These are phyloP conservation scores for Mortierella hygrophila DNA, from an alignment of 192 early-diverging fungal species.

Conservation along the genomic window DNA sequence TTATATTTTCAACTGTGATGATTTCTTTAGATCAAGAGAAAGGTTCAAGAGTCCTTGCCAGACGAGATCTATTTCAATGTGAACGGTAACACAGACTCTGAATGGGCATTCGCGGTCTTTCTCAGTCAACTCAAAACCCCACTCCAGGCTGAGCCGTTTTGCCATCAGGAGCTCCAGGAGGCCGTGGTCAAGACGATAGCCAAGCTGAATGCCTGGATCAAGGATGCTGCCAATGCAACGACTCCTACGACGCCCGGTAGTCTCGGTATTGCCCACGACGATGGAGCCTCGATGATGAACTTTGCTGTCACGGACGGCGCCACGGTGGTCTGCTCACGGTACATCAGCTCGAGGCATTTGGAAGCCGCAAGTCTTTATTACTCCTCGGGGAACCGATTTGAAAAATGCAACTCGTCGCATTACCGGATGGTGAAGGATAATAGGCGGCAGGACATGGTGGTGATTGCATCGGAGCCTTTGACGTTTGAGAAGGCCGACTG, in stretches of 20 bases:
- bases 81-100: conserved; percentile 85
- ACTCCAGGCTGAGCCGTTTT: conserved; percentile 60
- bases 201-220: conserved; percentile 76
- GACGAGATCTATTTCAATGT: conserved; percentile 79
- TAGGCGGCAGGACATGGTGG: conserved; percentile 81
- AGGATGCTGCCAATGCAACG: conserved; percentile 63
- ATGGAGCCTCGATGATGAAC: conserved; percentile 73
- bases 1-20: not conserved
- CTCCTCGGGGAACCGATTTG: conserved; percentile 80
- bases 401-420: conserved; percentile 66
- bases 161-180: conserved; percentile 66
- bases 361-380: conserved; percentile 81
- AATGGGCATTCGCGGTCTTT: conserved; percentile 86
- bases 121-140: conserved; percentile 70
- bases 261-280: conserved; percentile 47
- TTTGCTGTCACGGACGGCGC: conserved; percentile 86
- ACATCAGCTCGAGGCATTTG: conserved; percentile 70
- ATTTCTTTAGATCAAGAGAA: conserved; percentile 72
- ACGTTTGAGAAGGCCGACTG: conserved; percentile 87
- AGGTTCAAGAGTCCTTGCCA: conserved; percentile 68
- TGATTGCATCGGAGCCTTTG: conserved; percentile 82
- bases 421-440: conserved; percentile 76
- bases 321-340: conserved; percentile 80
- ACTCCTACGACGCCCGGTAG: not conserved
- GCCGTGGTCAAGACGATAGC: conserved; percentile 80